Conservation (phyloP, 2,329 filamentous ascomycete species). For the Fusarium ramigenum region DNA sequence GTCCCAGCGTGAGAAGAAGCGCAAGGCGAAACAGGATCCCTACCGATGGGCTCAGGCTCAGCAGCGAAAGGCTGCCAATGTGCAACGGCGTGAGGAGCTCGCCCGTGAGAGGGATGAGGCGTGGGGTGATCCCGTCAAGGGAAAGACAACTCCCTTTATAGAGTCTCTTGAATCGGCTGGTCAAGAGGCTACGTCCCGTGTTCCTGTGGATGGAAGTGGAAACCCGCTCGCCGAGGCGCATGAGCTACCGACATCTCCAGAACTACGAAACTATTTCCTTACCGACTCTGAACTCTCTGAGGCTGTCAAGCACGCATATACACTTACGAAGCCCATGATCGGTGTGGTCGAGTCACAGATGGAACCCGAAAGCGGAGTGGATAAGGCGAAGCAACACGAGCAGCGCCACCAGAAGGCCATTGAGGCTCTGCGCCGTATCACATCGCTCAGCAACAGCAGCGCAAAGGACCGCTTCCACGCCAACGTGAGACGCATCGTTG, state of each 20-base stretch:
- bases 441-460: slow-evolving; percentile 78
- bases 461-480: slow-evolving; percentile 81
- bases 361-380: slow-evolving; percentile 53
- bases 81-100: slow-evolving; percentile 78
- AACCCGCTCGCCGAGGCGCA: slow-evolving; percentile 52
- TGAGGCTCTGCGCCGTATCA: slow-evolving; percentile 82
- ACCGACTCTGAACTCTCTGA: slow-evolving; percentile 71
- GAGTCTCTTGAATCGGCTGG: slow-evolving; percentile 78
- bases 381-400: slow-evolving; percentile 56
- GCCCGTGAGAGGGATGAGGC: slow-evolving; percentile 69
- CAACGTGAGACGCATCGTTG: slow-evolving; percentile 85
- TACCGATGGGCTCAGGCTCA: slow-evolving; percentile 83
- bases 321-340: slow-evolving; percentile 69
- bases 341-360: slow-evolving; percentile 48
- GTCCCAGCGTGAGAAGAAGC: slow-evolving; percentile 70
- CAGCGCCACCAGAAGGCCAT: slow-evolving; percentile 72
- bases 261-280: slow-evolving; percentile 80
- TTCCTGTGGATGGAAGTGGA: slow-evolving; percentile 53
- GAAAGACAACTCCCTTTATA: slow-evolving; percentile 82
- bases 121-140: slow-evolving; percentile 82
- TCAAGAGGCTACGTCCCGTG: slow-evolving; percentile 52
- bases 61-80: slow-evolving; percentile 84
- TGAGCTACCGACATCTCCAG: slow-evolving; percentile 57
- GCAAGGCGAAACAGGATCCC: slow-evolving; percentile 77
- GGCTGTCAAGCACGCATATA: slow-evolving; percentile 73